These are phyloP conservation scores for Schoenoplectus tabernaemontani DNA, from an alignment of 202 grass and related monocot genomes.

Conservation along the genomic window DNA sequence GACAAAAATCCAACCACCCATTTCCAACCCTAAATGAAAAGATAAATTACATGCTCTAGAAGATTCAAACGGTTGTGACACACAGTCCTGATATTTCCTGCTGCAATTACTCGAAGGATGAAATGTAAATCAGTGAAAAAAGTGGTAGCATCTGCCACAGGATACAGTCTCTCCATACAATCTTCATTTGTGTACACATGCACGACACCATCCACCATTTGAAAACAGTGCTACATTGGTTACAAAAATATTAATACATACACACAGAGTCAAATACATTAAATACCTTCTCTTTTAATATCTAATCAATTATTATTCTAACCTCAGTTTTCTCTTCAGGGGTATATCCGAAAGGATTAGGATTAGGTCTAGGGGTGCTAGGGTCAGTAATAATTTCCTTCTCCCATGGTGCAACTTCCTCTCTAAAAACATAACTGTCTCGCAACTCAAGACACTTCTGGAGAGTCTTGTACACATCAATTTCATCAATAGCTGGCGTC, in stretches of 20 bases:
- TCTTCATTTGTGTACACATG: constrained; percentile 74
- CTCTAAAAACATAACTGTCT: constrained; percentile 74
- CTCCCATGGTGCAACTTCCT: constrained; percentile 84
- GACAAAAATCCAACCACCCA: background rate
- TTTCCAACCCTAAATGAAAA: constrained; percentile 5
- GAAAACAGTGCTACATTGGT: constrained; percentile 71
- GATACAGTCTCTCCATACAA: constrained; percentile 71
- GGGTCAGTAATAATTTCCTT: constrained; percentile 98
- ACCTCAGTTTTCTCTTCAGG: constrained; percentile 76
- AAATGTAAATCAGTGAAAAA: constrained; percentile 98
- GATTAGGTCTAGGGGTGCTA: constrained; percentile 90
- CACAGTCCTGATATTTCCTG: constrained; percentile 91
- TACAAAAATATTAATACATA: constrained; percentile 17
- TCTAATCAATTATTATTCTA: constrained; percentile 7
- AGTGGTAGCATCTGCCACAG: constrained; percentile 86
- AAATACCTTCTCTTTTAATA: constrained; percentile 23
- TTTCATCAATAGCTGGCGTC: constrained; percentile 69
- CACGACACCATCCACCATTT: constrained; percentile 90
- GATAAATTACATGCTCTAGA: constrained; percentile 79
- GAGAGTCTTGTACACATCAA: constrained; percentile 88
- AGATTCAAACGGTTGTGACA: constrained; percentile 86
- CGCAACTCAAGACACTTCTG: constrained; percentile 85
- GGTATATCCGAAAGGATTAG: constrained; percentile 70
- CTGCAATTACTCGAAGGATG: constrained; percentile 72
- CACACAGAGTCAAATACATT: background rate